Percentiles rank a stretch among this genome's conserved stretches.
phyloP scores from a whole-genome alignment of 2,329 filamentous ascomycete genomes.

The Talaromyces sp. region DNA sequence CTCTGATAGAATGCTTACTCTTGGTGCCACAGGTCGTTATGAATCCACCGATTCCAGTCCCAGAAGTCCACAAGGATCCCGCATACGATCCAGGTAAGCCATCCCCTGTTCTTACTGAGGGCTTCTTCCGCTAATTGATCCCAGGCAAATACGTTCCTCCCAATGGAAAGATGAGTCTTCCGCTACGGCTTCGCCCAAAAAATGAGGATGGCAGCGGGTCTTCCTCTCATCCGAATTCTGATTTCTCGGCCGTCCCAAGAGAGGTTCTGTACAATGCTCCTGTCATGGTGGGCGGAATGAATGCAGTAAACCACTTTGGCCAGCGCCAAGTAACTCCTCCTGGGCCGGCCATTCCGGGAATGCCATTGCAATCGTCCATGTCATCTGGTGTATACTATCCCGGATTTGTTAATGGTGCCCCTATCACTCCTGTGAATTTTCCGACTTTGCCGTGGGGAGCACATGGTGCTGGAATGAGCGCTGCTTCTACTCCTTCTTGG shows the following conservation, averaged over 20 bases:
- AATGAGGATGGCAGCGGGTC: slow-evolving; percentile 5
- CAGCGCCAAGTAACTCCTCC: slow-evolving; percentile 23
- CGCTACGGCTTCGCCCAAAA: slow-evolving; percentile 7
- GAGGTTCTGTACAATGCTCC: slow-evolving; percentile 14
- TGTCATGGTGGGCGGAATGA: slow-evolving; percentile 25
- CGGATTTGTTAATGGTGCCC: slow-evolving; percentile 25
- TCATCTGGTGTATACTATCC: slow-evolving; percentile 34
- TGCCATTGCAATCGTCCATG: slow-evolving; percentile 12
- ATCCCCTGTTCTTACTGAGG: background rate
- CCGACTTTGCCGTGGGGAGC: slow-evolving; percentile 34
- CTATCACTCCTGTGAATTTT: slow-evolving; percentile 26
- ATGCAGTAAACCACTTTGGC: slow-evolving; percentile 23
- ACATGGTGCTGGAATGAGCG: slow-evolving; percentile 27
- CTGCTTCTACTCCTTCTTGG: slow-evolving; percentile 36
- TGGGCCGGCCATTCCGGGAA: slow-evolving; percentile 15
- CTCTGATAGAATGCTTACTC: background rate
- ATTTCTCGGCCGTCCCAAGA: slow-evolving; percentile 27
- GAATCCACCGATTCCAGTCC: slow-evolving; percentile 5
- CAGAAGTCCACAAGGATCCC: slow-evolving; percentile 8
- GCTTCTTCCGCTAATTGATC: background rate
- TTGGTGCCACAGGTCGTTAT: slow-evolving; percentile 4
- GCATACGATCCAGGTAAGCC: slow-evolving; percentile 8
- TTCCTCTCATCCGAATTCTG: slow-evolving; percentile 15
- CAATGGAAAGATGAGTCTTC: slow-evolving; percentile 10
- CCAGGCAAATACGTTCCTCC: slow-evolving; percentile 10